Conservation (phyloP, 2,329 filamentous ascomycete genomes). For the Colletotrichum orbiculare region DNA sequence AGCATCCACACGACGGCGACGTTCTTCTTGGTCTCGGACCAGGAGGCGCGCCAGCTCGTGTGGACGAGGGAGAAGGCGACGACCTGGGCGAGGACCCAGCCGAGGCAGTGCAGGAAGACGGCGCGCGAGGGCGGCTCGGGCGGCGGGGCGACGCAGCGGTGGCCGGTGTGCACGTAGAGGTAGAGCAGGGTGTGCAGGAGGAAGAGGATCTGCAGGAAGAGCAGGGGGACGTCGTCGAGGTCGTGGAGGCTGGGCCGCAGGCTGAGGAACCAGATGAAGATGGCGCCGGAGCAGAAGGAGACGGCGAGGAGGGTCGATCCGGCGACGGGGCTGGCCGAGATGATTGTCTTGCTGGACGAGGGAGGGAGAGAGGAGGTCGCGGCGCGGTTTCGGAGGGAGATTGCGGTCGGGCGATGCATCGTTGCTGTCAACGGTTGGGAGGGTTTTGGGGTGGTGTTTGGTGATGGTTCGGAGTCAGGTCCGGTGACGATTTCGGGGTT, state of each 20-base stretch:
- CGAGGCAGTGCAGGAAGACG: not conserved
- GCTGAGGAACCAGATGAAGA: not conserved
- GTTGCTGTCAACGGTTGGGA: no score
- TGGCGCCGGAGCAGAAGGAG: not conserved
- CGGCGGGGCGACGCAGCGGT: not conserved
- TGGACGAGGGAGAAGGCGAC: not conserved
- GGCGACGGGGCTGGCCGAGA: no score
- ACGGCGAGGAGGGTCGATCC: no score
- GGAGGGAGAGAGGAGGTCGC: no score
- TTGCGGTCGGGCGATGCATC: no score
- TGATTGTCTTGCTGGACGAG: no score
- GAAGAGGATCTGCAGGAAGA: slow-evolving; percentile 4
- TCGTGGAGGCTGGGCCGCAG: not conserved
- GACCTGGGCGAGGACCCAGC: slow-evolving; percentile 6
- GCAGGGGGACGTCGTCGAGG: not conserved
- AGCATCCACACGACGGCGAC: slow-evolving; percentile 8
- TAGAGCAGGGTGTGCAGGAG: not conserved
- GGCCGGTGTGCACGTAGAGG: not conserved
- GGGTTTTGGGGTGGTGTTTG: no score
- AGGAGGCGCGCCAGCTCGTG: not conserved
- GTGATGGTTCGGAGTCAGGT: no score
- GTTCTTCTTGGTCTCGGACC: slow-evolving; percentile 4
- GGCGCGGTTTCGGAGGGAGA: no score
- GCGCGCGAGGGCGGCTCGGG: not conserved
- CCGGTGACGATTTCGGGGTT: no score